These are phyloP conservation scores for Boletus fagicola DNA, from an alignment of 768 basidiomycete species.

Conservation along the genomic window DNA sequence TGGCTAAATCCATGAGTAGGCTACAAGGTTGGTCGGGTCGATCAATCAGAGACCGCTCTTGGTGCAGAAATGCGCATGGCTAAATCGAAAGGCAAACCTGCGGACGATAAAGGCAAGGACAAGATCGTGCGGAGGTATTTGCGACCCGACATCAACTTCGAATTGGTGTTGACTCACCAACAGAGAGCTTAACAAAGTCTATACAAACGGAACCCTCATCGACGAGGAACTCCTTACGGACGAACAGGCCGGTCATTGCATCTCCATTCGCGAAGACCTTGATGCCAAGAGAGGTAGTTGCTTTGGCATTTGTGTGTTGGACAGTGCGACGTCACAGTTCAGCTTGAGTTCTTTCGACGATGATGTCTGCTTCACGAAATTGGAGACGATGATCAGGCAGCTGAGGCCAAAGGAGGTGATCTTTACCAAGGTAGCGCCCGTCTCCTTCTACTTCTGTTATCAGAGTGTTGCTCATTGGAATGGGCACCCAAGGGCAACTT, in stretches of 20 bases:
- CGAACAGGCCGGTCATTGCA: slow-evolving; percentile 94
- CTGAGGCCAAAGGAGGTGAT: slow-evolving; percentile 89
- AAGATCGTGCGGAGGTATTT: slow-evolving; percentile 83
- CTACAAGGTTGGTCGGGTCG: slow-evolving; percentile 94
- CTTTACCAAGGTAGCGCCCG: slow-evolving; percentile 68
- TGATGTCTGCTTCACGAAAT: slow-evolving; percentile 85
- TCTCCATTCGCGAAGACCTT: slow-evolving; percentile 72
- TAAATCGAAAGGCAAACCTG: slow-evolving; percentile 48
- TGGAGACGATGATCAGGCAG: slow-evolving; percentile 93
- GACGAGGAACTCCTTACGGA: slow-evolving; percentile 86
- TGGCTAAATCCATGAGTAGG: slow-evolving; percentile 40
- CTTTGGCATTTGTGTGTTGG: slow-evolving; percentile 90
- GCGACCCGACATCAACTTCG: neutral
- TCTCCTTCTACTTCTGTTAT: neutral
- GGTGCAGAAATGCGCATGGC: slow-evolving; percentile 95
- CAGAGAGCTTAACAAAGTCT: slow-evolving; percentile 91
- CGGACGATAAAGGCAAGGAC: slow-evolving; percentile 58
- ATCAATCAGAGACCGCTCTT: slow-evolving; percentile 95
- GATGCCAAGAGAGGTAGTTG: slow-evolving; percentile 41
- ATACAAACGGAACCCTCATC: slow-evolving; percentile 94
- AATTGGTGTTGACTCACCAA: slow-evolving; percentile 4
- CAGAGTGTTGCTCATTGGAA: neutral
- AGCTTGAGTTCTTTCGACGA: slow-evolving; percentile 87
- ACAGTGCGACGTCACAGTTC: slow-evolving; percentile 95
- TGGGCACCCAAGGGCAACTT: slow-evolving; percentile 66